Evolutionary conservation across 2,329 filamentous ascomycete species (phyloP), one percentile per base, ranked within the genome.

Genomic region (Fusarium proliferatum): DNA sequence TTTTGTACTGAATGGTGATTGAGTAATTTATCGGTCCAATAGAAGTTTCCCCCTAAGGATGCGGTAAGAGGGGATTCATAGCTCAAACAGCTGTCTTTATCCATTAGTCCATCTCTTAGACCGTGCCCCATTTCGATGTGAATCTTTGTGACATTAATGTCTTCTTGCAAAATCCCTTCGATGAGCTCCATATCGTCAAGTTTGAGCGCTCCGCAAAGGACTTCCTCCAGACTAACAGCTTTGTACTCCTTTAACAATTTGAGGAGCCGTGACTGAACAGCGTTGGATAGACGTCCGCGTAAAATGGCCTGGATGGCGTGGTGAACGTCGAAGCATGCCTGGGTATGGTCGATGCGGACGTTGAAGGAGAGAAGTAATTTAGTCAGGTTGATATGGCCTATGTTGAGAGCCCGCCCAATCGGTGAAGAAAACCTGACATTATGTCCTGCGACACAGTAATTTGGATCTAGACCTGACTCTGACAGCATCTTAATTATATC

Each of bases 61-160:
- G 39, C 15, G 4, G 12, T 42, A 15, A 42, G 21, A 42, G 39
- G 39, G 13, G 39, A 42, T 42, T 42, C 39, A 15, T 2, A 26
- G 26, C 5, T 5, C 26, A 26, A 26, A 26, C 26, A 26, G 26
- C 26, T 26, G 26, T 26, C 26, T 26, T 26, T 26, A 26, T 26
- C 26, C 5, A 21, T 1, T 7, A 42, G 39, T n/a, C 15, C 39
- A 42, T 5, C 4, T 8, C 1, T 11, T 42, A 15, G 4, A 6
- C 21, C 13, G 12, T 15, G 5, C 10, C 6, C 7, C 1, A 0
- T 3, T 42, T 42, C 19, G n/a, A 13, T 0, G 39, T 42, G 21
- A 15, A 0, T 0, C 21, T n/a, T 42, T n/a, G 39, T 42, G 12
- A 42, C 39, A 21, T 42, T 3, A 42, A 42, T 42, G 0, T 42